Base-by-base conservation (phyloP, 495 filamentous ascomycete genomes). In the Aspergillus sclerotioniger region DNA sequence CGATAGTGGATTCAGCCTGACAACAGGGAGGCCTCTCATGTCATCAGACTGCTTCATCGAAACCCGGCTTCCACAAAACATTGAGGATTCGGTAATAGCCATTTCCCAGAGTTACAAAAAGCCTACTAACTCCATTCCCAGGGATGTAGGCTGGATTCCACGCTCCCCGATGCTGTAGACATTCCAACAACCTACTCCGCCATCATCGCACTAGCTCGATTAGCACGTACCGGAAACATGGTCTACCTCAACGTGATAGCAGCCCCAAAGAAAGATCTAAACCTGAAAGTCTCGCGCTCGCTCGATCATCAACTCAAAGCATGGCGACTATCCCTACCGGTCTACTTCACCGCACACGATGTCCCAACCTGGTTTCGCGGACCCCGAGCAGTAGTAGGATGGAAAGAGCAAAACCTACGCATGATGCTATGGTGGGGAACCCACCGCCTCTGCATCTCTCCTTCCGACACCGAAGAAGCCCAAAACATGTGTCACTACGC, bases 321-420 rank as follows among this genome's bases (percentile, higher is more conserved):
- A 6, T 65, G 62, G 62, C 59, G 51, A 25, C 53, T 62, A 45
- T 62, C 59, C n/a, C 33, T 69, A 6, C 67, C 67, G 0, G 39
- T 32, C 15, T 69, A 66, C 48, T 69, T 69, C 58, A 60, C 61
- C 15, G 51, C 47, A 0, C 52, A 41, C 6, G 53, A 52, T 10
- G 33, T 59, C 10, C 62, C 67, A 0, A 13, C 45, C 5, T 69
- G 67, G 67, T 66, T 66, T 20, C 58, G 53, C 0, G 67, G 60
- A 1, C 67, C 67, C 9, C 57, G 67, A 0, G 53, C 62, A 8
- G 37, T 69, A 0, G 51, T 69, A 15, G 0, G 45, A 7, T 67
- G 63, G 64, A 69, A 69, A 56, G 64, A 69, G 31, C 62, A 69
- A 20, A 69, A 69, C 29, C 20, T 66, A 4, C 67, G 67, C 15